A percentile compares a stretch with the other conserved stretches of the same genome.
phyloP scores from a whole-genome alignment of 257 asterid species.

The Schizonepeta tenuifolia region DNA sequence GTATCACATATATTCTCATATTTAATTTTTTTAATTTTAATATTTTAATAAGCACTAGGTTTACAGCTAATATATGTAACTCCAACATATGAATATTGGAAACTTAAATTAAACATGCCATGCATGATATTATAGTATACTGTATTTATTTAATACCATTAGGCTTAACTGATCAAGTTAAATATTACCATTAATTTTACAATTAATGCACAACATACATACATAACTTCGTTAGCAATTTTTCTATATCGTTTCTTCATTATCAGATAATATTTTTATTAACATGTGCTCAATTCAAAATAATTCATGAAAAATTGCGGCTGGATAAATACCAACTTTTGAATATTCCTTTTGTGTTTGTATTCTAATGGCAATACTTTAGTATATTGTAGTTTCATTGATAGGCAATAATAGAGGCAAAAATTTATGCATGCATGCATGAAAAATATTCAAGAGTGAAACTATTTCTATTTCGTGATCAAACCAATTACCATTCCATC shows the following conservation, averaged over 20 bases:
- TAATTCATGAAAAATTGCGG: not conserved
- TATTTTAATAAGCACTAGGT: not conserved
- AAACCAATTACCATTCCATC: no score
- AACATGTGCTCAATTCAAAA: not conserved
- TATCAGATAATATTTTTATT: no score
- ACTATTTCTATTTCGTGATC: not conserved
- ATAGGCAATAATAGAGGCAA: not conserved
- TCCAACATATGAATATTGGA: not conserved
- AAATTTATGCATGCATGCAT: not conserved
- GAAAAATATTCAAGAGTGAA: not conserved
- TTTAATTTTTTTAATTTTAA: not conserved
- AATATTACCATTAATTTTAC: no score
- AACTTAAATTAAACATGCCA: not conserved
- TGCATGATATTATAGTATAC: no score
- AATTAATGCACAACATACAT: no score
- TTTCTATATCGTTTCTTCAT: no score
- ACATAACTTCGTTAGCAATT: no score
- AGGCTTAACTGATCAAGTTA: no score
- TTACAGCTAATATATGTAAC: not conserved
- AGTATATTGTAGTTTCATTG: not conserved
- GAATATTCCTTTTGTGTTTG: not conserved
- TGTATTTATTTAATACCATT: no score
- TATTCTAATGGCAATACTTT: not conserved
- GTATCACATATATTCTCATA: not conserved
- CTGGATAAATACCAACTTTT: no score